Conservation (phyloP, 2,329 filamentous ascomycete species). For the Penicillium sp. region DNA sequence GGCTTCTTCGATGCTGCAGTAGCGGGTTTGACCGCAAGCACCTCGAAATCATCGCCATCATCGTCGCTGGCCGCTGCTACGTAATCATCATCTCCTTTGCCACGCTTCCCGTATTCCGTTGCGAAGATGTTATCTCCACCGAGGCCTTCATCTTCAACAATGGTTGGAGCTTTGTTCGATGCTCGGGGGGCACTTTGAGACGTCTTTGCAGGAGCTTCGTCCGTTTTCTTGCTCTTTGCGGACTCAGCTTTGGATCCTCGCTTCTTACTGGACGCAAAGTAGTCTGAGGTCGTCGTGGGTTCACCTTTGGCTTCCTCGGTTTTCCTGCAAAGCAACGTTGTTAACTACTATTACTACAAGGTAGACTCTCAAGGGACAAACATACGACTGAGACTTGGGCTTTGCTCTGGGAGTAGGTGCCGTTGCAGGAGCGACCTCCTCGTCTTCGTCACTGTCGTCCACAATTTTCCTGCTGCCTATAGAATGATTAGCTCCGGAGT, state of each 20-base stretch:
- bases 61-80: conserved; percentile 55
- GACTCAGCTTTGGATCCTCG: conserved; percentile 45
- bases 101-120: conserved; percentile 61
- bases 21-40: conserved; percentile 59
- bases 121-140: conserved; percentile 79
- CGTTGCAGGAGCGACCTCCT: conserved; percentile 46
- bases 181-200: conserved; percentile 4
- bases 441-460: conserved; percentile 77
- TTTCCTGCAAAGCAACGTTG: conserved; percentile 35
- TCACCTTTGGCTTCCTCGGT: conserved; percentile 50
- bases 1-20: conserved; percentile 46
- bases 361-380: conserved; percentile 2
- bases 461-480: conserved; percentile 62
- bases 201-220: conserved; percentile 15
- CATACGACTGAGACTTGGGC: conserved; percentile 47
- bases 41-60: conserved; percentile 60
- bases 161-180: conserved; percentile 34
- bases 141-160: conserved; percentile 57
- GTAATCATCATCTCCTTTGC: conserved; percentile 63
- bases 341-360: conserved; percentile 11
- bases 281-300: conserved; percentile 59
- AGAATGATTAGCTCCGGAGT: conserved; percentile 8
- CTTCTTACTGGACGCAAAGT: conserved; percentile 58
- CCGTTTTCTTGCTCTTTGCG: conserved; percentile 5
- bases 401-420: conserved; percentile 36